phyloP scores from a whole-genome alignment of 345 rosid genomes.

The Laguncularia racemosa region DNA sequence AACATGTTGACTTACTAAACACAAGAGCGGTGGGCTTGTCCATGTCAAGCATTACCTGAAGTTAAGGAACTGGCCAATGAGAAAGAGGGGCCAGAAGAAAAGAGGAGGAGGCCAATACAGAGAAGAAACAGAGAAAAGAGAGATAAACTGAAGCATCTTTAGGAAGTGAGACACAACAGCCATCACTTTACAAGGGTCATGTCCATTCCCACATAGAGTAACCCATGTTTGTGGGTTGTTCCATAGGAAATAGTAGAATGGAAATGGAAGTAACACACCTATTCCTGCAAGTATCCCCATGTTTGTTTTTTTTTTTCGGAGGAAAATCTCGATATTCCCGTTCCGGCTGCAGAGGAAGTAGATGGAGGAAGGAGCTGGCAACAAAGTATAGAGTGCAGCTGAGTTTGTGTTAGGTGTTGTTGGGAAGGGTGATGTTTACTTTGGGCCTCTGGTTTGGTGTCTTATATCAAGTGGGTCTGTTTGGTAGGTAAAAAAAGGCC shows the following conservation, averaged over 20 bases:
- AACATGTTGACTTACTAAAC: background rate
- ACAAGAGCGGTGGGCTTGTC: background rate
- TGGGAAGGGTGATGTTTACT: too few relatives aligned
- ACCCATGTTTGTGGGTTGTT: slow-evolving; percentile 76
- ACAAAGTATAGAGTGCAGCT: too few relatives aligned
- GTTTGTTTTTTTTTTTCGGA: background rate
- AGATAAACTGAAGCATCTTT: slow-evolving; percentile 64
- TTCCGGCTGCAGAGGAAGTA: too few relatives aligned
- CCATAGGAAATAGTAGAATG: slow-evolving; percentile 87
- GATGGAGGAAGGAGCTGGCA: too few relatives aligned
- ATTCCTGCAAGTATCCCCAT: slow-evolving; percentile 71
- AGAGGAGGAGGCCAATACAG: slow-evolving; percentile 78
- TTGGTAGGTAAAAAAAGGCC: too few relatives aligned
- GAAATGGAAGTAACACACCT: slow-evolving; percentile 64
- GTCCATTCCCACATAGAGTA: slow-evolving; percentile 52
- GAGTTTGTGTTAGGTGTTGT: too few relatives aligned
- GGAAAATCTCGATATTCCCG: too few relatives aligned
- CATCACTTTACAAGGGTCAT: slow-evolving; percentile 73
- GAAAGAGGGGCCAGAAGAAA: slow-evolving; percentile 82
- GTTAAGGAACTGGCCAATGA: slow-evolving; percentile 89
- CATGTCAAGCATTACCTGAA: slow-evolving; percentile 41
- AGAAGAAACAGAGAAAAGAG: slow-evolving; percentile 67
- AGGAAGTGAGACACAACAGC: slow-evolving; percentile 62
- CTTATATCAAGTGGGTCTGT: too few relatives aligned
- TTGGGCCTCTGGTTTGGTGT: too few relatives aligned